Evolutionary conservation across 257 asterid genomes (phyloP).

Genomic region (Echites panduratus): DNA sequence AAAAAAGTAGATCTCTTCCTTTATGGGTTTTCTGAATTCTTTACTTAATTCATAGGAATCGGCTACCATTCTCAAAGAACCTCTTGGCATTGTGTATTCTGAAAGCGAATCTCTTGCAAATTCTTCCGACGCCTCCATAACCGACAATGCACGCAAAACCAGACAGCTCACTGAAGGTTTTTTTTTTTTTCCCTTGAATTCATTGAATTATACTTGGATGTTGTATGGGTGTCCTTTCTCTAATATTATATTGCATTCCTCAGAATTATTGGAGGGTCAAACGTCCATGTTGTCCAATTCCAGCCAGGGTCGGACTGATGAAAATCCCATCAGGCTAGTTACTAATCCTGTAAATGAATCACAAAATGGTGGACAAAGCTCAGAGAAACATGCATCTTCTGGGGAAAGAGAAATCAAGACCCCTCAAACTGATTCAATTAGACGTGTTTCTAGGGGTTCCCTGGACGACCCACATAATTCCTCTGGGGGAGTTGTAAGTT

Average conservation of each 20-base stretch:
- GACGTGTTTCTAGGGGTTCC: constrained; percentile 21
- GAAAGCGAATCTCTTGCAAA: constrained; percentile 34
- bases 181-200: constrained; percentile 5
- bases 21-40: constrained; percentile 17
- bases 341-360: constrained; percentile 27
- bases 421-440: constrained; percentile 23
- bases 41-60: constrained; percentile 49
- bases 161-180: constrained; percentile 85
- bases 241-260: neutral
- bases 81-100: constrained; percentile 52
- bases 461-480: constrained; percentile 24
- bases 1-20: constrained; percentile 20
- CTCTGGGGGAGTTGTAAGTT: constrained; percentile 32
- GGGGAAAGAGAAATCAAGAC: constrained; percentile 22
- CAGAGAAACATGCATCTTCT: constrained; percentile 20
- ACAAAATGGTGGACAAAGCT: constrained; percentile 19
- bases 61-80: constrained; percentile 47
- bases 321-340: constrained; percentile 53
- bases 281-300: constrained; percentile 21
- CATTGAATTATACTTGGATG: neutral
- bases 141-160: constrained; percentile 43
- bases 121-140: constrained; percentile 29
- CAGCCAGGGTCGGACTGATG: constrained; percentile 13
- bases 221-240: neutral
- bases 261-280: constrained; percentile 37